Percentiles rank a stretch among this genome's conserved stretches.
Conservation (phyloP, 805 yeast genomes). For the Saturnispora sekii region DNA sequence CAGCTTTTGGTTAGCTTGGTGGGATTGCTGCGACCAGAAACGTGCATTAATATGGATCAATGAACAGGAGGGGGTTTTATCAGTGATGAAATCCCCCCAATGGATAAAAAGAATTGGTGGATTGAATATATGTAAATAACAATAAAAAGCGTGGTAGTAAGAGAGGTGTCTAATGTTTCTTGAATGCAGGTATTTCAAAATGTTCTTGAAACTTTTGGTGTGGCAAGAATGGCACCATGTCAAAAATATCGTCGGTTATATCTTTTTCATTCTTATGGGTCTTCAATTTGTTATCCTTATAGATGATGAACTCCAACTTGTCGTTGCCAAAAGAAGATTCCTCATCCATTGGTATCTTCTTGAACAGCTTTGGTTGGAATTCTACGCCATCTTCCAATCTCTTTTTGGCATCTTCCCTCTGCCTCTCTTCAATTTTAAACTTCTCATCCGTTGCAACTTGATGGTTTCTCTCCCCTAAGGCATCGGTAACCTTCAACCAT, state of each 20-base stretch:
- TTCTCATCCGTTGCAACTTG: slow-evolving; percentile 81
- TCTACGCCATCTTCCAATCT: slow-evolving; percentile 71
- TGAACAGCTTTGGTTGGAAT: slow-evolving; percentile 73
- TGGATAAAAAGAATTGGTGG: neutral
- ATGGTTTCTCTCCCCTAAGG: slow-evolving; percentile 74
- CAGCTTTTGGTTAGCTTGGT: slow-evolving; percentile 9
- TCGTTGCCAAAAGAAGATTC: slow-evolving; percentile 24
- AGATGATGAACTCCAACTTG: slow-evolving; percentile 55
- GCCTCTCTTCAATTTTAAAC: slow-evolving; percentile 77
- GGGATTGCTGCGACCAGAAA: too few species aligned
- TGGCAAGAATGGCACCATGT: slow-evolving; percentile 71
- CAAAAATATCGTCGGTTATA: slow-evolving; percentile 33
- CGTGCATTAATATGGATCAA: neutral
- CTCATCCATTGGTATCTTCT: slow-evolving; percentile 31
- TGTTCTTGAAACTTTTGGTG: slow-evolving; percentile 62
- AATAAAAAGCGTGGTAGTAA: neutral
- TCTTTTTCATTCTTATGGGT: slow-evolving; percentile 35
- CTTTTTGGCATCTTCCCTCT: slow-evolving; percentile 62
- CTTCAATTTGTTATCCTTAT: slow-evolving; percentile 33
- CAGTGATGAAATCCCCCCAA: neutral
- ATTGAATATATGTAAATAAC: neutral
- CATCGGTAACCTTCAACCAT: slow-evolving; percentile 78
- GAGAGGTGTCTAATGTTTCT: slow-evolving; percentile 31
- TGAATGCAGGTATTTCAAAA: slow-evolving; percentile 59
- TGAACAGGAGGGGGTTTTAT: neutral